Evolutionary conservation across 129 eudicot genomes (phyloP), one percentile per base, ranked within the genome.

Genomic region (Mikania micrantha): DNA sequence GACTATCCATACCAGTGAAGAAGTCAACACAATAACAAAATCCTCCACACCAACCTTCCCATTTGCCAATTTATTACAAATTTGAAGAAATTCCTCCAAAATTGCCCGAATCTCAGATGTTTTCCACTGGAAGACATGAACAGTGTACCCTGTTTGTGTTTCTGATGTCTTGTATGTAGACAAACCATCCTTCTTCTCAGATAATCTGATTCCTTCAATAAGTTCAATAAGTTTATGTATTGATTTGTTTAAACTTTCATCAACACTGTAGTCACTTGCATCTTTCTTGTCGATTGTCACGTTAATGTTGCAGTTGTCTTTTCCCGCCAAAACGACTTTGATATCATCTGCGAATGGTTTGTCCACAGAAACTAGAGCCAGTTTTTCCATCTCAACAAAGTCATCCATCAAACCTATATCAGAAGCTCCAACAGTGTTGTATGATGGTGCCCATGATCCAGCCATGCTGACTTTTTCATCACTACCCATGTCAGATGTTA

Each of bases 321-420:
- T 38, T 17, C 21, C 82, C n/a, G 68, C 61, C 69, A 75, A 36
- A 21, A 81, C 66, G n/a, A 64, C 73, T 81, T 75, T 81, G 25
- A 81, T 49, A 76, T 78, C 82, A 13, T 84, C 83, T 66, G 61
- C 82, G 60, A 66, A 32, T 15, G 82, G 82, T 64, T 75, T 78
- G 34, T 81, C 88, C 2, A 64, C 66, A 10, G 89, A 76, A 17
- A 77, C 87, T 22, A 90, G 50, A 2, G 97, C 97, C 70, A 91
- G 25, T 53, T 91, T 91, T 78, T 91, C 97, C 96, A 88, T 88
- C 84, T 91, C 97, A 28, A 79, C 87, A 49, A 91, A 91, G 66
- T 91, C 97, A 72, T 91, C 97, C 97, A 91, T 83, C 67, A 88
- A 75, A 82, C 74, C 79, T 17, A 85, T 83, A 65, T 85, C 96